These are phyloP conservation scores for Pharus latifolius DNA, from an alignment of 176 grass and related monocot species.

Conservation along the genomic window DNA sequence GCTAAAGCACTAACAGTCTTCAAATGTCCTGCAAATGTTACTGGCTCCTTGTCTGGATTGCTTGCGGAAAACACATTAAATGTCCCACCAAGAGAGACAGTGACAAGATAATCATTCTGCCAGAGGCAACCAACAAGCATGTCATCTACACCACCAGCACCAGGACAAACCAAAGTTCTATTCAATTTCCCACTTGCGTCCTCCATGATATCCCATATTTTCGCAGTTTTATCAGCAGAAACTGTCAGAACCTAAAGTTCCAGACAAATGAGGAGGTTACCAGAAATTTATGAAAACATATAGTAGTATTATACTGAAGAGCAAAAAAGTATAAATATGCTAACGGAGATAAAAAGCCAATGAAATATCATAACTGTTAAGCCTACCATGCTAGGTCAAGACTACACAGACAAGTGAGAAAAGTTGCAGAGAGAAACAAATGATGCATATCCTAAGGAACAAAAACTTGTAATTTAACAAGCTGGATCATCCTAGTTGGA, in stretches of 20 bases:
- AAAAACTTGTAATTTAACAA: not conserved
- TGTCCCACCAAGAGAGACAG: constrained; percentile 84
- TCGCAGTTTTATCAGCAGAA: constrained; percentile 96
- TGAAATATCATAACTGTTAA: no score
- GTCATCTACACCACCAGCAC: constrained; percentile 84
- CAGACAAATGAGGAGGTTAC: not conserved
- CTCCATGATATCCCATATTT: constrained; percentile 93
- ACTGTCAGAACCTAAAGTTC: constrained; percentile 76
- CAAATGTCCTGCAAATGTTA: constrained; percentile 90
- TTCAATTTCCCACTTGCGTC: constrained; percentile 67
- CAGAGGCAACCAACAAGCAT: constrained; percentile 96
- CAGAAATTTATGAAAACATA: no score
- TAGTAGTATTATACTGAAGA: not conserved
- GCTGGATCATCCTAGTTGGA: not conserved
- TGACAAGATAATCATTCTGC: constrained; percentile 89
- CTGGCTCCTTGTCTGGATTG: constrained; percentile 53
- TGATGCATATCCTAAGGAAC: constrained; percentile 1
- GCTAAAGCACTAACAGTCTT: constrained; percentile 65
- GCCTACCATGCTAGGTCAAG: not conserved
- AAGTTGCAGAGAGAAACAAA: not conserved
- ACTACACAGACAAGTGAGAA: not conserved
- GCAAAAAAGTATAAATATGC: not conserved
- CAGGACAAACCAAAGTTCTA: constrained; percentile 60
- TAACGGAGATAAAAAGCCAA: no score
- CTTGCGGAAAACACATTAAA: constrained; percentile 71